Conservation (phyloP, 2,329 filamentous ascomycete species). For the Botrytis cinerea region DNA sequence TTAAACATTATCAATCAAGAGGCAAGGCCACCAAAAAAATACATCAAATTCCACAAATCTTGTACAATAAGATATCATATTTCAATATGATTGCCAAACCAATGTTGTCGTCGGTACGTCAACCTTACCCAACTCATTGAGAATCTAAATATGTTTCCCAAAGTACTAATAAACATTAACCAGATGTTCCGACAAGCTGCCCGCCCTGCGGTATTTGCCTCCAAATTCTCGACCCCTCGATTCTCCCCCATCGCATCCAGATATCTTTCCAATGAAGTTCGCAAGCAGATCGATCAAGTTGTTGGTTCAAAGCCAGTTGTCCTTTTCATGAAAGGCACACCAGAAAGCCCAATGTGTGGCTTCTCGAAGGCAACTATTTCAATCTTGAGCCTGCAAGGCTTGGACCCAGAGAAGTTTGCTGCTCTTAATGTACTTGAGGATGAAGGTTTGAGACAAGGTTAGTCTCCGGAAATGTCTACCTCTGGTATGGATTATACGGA, state of each 20-base stretch:
- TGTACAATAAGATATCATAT: slow-evolving; percentile 13
- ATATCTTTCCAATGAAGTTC: slow-evolving; percentile 77
- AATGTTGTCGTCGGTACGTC: slow-evolving; percentile 37
- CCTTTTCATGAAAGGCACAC: slow-evolving; percentile 99
- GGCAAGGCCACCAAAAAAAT: slow-evolving; percentile 16
- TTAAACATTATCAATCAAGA: slow-evolving; percentile 20
- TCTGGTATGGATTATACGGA: not conserved
- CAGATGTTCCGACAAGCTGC: slow-evolving; percentile 51
- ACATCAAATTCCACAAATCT: slow-evolving; percentile 9
- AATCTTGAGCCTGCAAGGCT: slow-evolving; percentile 90
- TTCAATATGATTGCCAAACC: slow-evolving; percentile 38
- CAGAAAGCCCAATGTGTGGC: slow-evolving; percentile 92
- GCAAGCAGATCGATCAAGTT: slow-evolving; percentile 84
- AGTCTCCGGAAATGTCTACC: slow-evolving; percentile 30
- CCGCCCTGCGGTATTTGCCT: slow-evolving; percentile 40
- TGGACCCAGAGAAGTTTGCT: slow-evolving; percentile 94
- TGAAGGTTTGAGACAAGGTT: slow-evolving; percentile 78
- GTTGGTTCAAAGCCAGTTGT: slow-evolving; percentile 87
- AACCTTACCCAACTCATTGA: not conserved
- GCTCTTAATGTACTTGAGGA: slow-evolving; percentile 98
- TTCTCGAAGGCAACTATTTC: slow-evolving; percentile 95
- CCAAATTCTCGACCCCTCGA: slow-evolving; percentile 38
- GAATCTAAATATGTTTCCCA: not conserved
- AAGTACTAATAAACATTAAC: slow-evolving; percentile 27
- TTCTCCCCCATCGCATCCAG: slow-evolving; percentile 47